These are phyloP conservation scores for Talaromyces atroroseus DNA, from an alignment of 2,329 filamentous ascomycete genomes.

Conservation along the genomic window DNA sequence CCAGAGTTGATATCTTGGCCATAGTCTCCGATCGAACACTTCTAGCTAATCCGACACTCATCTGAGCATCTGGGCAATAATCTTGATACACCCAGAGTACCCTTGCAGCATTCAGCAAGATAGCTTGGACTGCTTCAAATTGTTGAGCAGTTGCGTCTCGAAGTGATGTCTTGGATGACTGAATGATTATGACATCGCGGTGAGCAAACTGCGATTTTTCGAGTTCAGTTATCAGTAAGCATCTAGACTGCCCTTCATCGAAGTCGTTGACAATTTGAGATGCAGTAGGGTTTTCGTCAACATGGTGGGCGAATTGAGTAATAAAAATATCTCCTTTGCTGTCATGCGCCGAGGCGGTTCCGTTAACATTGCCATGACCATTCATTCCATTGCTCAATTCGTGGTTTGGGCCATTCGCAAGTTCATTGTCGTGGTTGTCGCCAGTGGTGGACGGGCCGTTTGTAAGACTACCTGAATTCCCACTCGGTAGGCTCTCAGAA, in stretches of 20 bases:
- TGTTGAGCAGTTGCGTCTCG: background rate
- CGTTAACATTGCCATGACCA: background rate
- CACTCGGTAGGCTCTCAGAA: background rate
- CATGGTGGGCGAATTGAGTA: background rate
- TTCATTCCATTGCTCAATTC: background rate
- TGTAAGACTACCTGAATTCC: no score
- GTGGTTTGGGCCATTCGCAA: background rate
- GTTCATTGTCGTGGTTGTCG: background rate
- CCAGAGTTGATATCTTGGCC: conserved; percentile 21
- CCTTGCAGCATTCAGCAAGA: conserved; percentile 17
- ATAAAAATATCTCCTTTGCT: background rate
- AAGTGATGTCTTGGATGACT: conserved; percentile 1
- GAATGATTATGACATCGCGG: conserved; percentile 4
- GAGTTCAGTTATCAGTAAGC: background rate
- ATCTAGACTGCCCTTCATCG: background rate
- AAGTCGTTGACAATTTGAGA: background rate
- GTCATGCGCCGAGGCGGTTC: no score
- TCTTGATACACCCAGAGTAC: conserved; percentile 23
- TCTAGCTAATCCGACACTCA: conserved; percentile 24
- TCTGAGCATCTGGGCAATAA: conserved; percentile 21
- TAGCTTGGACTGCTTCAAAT: conserved; percentile 14
- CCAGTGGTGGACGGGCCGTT: no score
- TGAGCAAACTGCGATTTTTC: background rate
- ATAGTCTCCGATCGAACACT: conserved; percentile 23
- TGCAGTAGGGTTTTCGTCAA: background rate